These are phyloP conservation scores for Grosmannia penicillata DNA, from an alignment of 2,329 filamentous ascomycete species.

Conservation along the genomic window DNA sequence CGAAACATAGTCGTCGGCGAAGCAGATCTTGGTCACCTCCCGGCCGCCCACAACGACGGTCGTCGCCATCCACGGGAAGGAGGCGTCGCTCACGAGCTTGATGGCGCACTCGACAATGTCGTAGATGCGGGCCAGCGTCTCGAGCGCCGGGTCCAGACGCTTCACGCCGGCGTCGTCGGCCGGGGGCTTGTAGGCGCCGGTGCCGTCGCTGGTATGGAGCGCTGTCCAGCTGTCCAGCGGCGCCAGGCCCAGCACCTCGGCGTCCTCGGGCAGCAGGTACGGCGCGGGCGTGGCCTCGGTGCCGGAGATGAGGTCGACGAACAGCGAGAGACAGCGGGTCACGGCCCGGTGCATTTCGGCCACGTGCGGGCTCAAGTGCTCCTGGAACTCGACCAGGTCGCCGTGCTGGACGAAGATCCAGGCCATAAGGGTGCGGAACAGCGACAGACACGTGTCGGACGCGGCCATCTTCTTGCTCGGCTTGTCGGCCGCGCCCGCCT, in stretches of 20 bases:
- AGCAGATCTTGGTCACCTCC: constrained; percentile 7
- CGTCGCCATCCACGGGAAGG: constrained; percentile 9
- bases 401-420: constrained; percentile 34
- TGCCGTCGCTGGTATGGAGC: neutral
- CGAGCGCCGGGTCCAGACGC: constrained; percentile 4
- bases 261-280: constrained; percentile 38
- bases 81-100: constrained; percentile 6
- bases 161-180: constrained; percentile 8
- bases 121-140: constrained; percentile 11
- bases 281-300: constrained; percentile 23
- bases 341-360: constrained; percentile 31
- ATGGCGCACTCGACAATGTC: constrained; percentile 11
- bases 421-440: constrained; percentile 36
- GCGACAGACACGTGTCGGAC: constrained; percentile 30
- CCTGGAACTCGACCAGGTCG: constrained; percentile 30
- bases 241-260: constrained; percentile 27
- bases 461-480: constrained; percentile 10
- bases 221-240: constrained; percentile 19
- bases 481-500: constrained; percentile 14
- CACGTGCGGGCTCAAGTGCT: constrained; percentile 28
- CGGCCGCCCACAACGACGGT: constrained; percentile 2
- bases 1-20: constrained; percentile 3
- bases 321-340: constrained; percentile 29
- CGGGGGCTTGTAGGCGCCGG: constrained; percentile 6
- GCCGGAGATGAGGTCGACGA: constrained; percentile 29